Evolutionary conservation across 352 stramenopile genomes (phyloP).

Genomic region (Elongisporangium undulatum): DNA sequence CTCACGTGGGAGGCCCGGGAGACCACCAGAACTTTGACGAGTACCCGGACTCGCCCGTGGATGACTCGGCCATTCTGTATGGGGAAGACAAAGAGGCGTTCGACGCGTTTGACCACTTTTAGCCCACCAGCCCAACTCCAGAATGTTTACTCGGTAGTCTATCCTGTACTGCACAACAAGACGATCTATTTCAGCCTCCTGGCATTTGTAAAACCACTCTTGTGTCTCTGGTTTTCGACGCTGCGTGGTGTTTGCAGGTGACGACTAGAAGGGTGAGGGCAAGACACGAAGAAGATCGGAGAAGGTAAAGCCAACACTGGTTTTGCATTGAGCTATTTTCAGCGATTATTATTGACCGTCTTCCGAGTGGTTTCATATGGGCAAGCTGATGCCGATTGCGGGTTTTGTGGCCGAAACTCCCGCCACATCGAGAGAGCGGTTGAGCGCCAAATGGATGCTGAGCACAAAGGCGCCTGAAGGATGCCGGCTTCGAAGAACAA

Average conservation of each 20-base stretch:
- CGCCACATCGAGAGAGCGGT: background rate
- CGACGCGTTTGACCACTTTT: conserved; percentile 87
- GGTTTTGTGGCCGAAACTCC: background rate
- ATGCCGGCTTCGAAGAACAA: background rate
- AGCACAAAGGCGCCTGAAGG: background rate
- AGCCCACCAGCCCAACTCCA: conserved; percentile 7
- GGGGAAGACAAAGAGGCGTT: conserved; percentile 82
- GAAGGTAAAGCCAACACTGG: background rate
- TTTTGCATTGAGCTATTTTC: background rate
- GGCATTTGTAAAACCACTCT: too few relatives aligned
- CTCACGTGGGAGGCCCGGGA: conserved; percentile 70
- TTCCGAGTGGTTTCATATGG: background rate
- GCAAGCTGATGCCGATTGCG: background rate
- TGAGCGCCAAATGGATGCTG: background rate
- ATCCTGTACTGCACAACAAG: background rate
- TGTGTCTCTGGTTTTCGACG: too few relatives aligned
- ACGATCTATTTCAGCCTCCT: background rate
- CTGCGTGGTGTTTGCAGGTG: too few relatives aligned
- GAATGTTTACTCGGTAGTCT: background rate
- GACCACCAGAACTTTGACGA: conserved; percentile 93
- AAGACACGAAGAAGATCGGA: background rate
- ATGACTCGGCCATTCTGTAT: conserved; percentile 79
- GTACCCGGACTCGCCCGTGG: conserved; percentile 89
- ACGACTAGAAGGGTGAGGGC: too few relatives aligned
- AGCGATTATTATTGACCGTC: background rate